phyloP scores from a whole-genome alignment of 176 grass and related monocot species.

The Chloris gayana region DNA sequence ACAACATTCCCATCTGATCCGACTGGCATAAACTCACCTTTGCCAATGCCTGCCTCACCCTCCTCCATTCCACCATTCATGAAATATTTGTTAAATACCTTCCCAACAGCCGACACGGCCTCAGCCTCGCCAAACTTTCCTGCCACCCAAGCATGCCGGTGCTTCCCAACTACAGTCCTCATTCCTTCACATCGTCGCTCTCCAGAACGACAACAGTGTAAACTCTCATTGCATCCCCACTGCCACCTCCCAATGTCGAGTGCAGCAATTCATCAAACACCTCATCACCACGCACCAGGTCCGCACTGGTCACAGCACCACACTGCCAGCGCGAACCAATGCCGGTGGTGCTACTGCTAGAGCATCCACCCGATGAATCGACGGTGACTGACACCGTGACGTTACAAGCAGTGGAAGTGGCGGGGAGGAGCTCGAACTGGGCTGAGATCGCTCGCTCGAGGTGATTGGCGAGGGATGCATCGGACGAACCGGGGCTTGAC shows the following conservation, averaged over 20 bases:
- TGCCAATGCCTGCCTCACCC: conserved; percentile 55
- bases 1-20: conserved; percentile 85
- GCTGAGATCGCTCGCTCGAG: conserved; percentile 52
- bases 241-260: conserved; percentile 33
- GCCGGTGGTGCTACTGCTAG: conserved; percentile 28
- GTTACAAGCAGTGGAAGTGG: conserved; percentile 27
- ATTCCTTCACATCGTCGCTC: conserved; percentile 26
- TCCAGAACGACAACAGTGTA: conserved; percentile 76
- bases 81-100: conserved; percentile 74
- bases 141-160: conserved; percentile 82
- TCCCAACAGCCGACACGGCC: conserved; percentile 42
- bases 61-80: conserved; percentile 60
- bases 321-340: conserved; percentile 56
- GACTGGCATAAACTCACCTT: conserved; percentile 90
- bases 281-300: conserved; percentile 44
- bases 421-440: conserved; percentile 33
- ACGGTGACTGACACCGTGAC: conserved; percentile 67
- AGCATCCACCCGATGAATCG: conserved; percentile 41
- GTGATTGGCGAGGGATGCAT: conserved; percentile 40
- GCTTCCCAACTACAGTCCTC: conserved; percentile 68
- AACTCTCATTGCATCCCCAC: conserved; percentile 45
- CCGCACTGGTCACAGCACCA: conserved; percentile 26
- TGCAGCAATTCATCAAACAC: conserved; percentile 77
- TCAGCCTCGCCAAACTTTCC: conserved; percentile 53
- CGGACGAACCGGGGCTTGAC: conserved; percentile 6